These are phyloP conservation scores for Fusarium dimerum DNA, from an alignment of 2,329 filamentous ascomycete species.

Conservation along the genomic window DNA sequence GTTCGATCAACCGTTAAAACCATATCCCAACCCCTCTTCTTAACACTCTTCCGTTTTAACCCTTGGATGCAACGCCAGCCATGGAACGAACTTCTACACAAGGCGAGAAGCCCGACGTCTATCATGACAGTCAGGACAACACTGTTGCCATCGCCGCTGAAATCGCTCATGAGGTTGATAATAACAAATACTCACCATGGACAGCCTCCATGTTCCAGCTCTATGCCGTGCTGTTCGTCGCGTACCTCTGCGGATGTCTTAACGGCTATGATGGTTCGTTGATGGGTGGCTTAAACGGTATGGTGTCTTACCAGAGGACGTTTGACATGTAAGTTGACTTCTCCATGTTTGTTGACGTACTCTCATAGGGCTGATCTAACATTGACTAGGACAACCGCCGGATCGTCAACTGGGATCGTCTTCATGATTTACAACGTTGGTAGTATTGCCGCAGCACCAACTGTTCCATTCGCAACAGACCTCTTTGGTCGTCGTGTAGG, in stretches of 20 bases:
- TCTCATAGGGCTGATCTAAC: neutral
- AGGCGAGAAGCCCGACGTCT: neutral
- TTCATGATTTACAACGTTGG: conserved; percentile 50
- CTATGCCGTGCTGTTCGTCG: conserved; percentile 48
- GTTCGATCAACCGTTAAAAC: too few relatives aligned
- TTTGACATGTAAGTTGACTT: conserved; percentile 14
- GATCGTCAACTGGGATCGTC: conserved; percentile 27
- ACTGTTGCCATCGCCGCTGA: conserved; percentile 33
- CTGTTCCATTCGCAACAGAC: conserved; percentile 43
- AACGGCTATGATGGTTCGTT: conserved; percentile 24
- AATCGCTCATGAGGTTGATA: conserved; percentile 42
- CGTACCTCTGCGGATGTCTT: conserved; percentile 56
- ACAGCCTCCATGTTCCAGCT: conserved; percentile 51
- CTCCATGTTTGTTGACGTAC: neutral
- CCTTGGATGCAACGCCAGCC: neutral
- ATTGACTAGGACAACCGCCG: conserved; percentile 14
- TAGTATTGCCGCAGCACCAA: conserved; percentile 41
- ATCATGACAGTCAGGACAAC: neutral
- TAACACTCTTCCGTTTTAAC: neutral
- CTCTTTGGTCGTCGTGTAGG: conserved; percentile 42
- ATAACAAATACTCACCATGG: conserved; percentile 47
- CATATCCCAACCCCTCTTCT: neutral
- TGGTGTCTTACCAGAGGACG: conserved; percentile 25
- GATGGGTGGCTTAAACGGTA: conserved; percentile 29
- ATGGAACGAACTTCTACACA: neutral